phyloP scores from a whole-genome alignment of 2,329 filamentous ascomycete genomes.

The Neofusicoccum parvum region DNA sequence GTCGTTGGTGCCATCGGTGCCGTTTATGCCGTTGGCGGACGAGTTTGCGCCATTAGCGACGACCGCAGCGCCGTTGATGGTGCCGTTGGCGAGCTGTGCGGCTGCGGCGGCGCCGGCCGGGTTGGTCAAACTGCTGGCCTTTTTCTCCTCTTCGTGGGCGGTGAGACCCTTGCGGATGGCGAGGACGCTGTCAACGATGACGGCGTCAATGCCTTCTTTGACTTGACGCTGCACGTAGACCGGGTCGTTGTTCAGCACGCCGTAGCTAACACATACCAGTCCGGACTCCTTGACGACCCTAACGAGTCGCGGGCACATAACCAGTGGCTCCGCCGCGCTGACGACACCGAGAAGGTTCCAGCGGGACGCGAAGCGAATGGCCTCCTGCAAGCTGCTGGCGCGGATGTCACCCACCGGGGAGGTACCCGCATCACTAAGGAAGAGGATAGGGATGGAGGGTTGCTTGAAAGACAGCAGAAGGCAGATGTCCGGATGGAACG shows the following conservation, averaged over 20 bases:
- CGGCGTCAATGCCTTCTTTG: constrained; percentile 92
- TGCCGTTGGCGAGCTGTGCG: not conserved
- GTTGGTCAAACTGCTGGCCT: not conserved
- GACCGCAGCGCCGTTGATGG: not conserved
- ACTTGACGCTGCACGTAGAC: constrained; percentile 87
- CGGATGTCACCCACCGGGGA: constrained; percentile 81
- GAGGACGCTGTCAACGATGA: constrained; percentile 94
- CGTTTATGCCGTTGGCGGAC: not conserved
- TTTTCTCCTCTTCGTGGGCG: not conserved
- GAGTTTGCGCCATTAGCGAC: not conserved
- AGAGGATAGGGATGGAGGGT: constrained; percentile 92
- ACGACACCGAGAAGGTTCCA: constrained; percentile 97
- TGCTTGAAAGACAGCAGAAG: constrained; percentile 95
- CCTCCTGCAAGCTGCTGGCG: constrained; percentile 90
- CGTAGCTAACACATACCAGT: constrained; percentile 92
- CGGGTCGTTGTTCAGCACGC: constrained; percentile 85
- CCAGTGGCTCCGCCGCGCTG: constrained; percentile 81
- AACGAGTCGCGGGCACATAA: constrained; percentile 85
- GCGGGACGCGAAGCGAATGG: constrained; percentile 86
- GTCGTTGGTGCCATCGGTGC: not conserved
- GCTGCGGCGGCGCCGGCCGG: not conserved
- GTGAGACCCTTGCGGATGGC: constrained; percentile 90
- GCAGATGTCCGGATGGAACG: constrained; percentile 97
- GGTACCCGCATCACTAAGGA: constrained; percentile 88
- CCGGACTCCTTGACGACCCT: constrained; percentile 92